A percentile compares a stretch with the other conserved stretches of the same genome.
These are phyloP conservation scores for Pelargonium myrrhifolium DNA, from an alignment of 441 rosid species.

Conservation along the genomic window DNA sequence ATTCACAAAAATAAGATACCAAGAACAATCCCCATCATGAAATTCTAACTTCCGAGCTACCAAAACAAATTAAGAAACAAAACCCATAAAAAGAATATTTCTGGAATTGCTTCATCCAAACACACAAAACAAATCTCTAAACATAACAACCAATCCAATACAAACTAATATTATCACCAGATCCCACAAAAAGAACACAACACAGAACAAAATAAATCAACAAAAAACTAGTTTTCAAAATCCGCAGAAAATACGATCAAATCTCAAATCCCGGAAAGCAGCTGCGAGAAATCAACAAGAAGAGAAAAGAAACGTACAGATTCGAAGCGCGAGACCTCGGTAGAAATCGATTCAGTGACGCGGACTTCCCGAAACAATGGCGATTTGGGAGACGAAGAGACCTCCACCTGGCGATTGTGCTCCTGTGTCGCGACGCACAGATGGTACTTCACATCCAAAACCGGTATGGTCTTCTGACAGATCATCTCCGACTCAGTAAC, in stretches of 20 bases:
- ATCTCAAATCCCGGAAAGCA: background rate
- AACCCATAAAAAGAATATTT: background rate
- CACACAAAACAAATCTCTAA: background rate
- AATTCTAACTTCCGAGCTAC: background rate
- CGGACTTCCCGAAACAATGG: constrained; percentile 25
- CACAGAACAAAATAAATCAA: background rate
- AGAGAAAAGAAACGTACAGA: constrained; percentile 26
- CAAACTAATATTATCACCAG: background rate
- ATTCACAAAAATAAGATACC: background rate
- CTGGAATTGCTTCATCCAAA: background rate
- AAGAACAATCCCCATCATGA: background rate
- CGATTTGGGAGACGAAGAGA: constrained; percentile 23
- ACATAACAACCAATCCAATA: background rate
- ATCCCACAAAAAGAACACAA: background rate
- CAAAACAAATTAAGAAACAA: too few species aligned
- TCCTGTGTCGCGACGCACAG: constrained; percentile 30
- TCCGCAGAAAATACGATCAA: background rate
- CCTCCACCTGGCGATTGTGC: constrained; percentile 39
- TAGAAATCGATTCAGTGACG: constrained; percentile 30
- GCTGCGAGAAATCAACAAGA: background rate
- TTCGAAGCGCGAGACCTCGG: constrained; percentile 24
- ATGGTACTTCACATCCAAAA: constrained; percentile 45
- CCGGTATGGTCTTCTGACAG: constrained; percentile 25
- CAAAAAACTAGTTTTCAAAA: background rate
- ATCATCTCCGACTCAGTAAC: constrained; percentile 45